A percentile compares a stretch with the other conserved stretches of the same genome.
Conservation (phyloP, 1,139 yeast species). For the Yarrowia galli region DNA sequence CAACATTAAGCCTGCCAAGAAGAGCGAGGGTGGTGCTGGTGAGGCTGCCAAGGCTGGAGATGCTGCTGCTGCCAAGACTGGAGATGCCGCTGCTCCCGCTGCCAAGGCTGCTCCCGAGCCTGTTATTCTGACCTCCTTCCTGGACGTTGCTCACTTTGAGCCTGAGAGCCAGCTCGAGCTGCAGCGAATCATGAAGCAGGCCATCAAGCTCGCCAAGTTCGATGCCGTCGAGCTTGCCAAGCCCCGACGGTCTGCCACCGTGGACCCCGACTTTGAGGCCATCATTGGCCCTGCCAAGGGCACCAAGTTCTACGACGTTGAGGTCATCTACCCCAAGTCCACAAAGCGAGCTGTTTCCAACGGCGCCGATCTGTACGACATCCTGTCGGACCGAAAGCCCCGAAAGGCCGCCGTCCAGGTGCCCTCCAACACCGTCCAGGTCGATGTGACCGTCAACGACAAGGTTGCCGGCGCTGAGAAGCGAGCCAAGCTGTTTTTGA, state of each 20-base stretch:
- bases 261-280: conserved; percentile 71
- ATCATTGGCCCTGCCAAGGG: conserved; percentile 56
- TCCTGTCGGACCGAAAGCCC: conserved; percentile 47
- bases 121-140: conserved; percentile 8
- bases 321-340: conserved; percentile 59
- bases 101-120: conserved; percentile 22
- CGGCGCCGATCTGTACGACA: conserved; percentile 57
- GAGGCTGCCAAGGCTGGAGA: conserved; percentile 30
- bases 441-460: conserved; percentile 59
- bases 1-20: conserved; percentile 61
- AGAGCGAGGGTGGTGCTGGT: conserved; percentile 44
- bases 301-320: conserved; percentile 61
- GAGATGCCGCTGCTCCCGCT: conserved; percentile 2
- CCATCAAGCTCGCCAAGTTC: conserved; percentile 53
- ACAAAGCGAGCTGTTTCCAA: conserved; percentile 45
- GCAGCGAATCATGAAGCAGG: conserved; percentile 51
- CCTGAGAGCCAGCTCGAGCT: conserved; percentile 8
- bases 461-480: conserved; percentile 55
- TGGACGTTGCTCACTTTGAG: conserved; percentile 24
- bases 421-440: conserved; percentile 49
- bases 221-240: conserved; percentile 55
- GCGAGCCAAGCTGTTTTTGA: conserved; percentile 55
- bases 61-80: conserved; percentile 40
- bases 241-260: conserved; percentile 57
- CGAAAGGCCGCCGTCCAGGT: conserved; percentile 45